Percentiles rank a stretch among this genome's conserved stretches.
Evolutionary conservation across 805 yeast genomes (phyloP).

Genomic region (Candida argentea): DNA sequence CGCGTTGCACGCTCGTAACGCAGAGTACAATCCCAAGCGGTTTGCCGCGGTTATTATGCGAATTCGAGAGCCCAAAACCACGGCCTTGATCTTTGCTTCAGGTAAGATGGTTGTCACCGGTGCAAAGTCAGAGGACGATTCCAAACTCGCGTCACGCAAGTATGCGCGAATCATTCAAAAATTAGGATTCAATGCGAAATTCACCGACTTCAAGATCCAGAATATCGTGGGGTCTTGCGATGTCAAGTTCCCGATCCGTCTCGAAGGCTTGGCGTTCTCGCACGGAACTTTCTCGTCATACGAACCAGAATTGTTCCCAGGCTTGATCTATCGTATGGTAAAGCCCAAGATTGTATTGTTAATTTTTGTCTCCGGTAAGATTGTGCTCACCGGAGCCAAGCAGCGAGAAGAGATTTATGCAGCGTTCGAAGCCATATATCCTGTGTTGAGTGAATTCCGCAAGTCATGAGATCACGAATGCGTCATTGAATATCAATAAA

Average conservation of each 20-base stretch:
- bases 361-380: constrained; percentile 94
- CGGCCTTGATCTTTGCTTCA: constrained; percentile 94
- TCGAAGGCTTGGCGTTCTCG: constrained; percentile 94
- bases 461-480: constrained; percentile 60
- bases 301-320: constrained; percentile 97
- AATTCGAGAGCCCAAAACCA: constrained; percentile 96
- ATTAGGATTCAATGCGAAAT: constrained; percentile 94
- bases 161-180: constrained; percentile 97
- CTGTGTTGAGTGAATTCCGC: constrained; percentile 95
- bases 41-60: constrained; percentile 99
- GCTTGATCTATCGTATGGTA: constrained; percentile 98
- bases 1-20: constrained; percentile 97
- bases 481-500: too few species aligned
- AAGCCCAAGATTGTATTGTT: constrained; percentile 94
- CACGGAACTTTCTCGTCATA: constrained; percentile 98
- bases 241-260: constrained; percentile 92
- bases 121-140: constrained; percentile 97
- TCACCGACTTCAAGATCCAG: constrained; percentile 95
- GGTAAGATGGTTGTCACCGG: constrained; percentile 99
- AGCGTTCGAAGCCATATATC: constrained; percentile 96
- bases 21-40: constrained; percentile 97
- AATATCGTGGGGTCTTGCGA: constrained; percentile 98
- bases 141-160: constrained; percentile 95
- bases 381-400: constrained; percentile 96
- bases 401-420: constrained; percentile 97